Conservation (phyloP, 345 rosid species). For the Arabidopsis arenosa region DNA sequence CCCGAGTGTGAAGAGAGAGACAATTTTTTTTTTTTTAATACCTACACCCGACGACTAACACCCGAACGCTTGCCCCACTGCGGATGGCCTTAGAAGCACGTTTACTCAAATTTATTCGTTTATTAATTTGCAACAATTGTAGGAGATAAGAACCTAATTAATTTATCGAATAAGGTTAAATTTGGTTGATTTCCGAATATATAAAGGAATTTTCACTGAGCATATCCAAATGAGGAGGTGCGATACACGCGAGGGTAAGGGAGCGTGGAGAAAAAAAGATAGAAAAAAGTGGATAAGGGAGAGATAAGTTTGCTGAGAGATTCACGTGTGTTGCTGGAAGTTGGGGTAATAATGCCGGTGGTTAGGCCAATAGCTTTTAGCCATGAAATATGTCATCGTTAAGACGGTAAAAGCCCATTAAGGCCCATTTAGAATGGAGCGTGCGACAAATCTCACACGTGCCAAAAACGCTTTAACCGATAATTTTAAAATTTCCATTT, state of each 20-base stretch:
- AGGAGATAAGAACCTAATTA: too few relatives aligned
- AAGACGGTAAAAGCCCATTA: background rate
- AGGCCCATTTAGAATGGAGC: background rate
- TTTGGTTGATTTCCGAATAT: too few relatives aligned
- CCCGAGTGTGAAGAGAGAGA: too few relatives aligned
- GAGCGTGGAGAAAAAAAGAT: constrained; percentile 12
- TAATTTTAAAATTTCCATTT: background rate
- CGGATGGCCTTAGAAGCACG: too few relatives aligned
- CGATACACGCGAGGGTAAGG: background rate
- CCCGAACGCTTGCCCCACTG: too few relatives aligned
- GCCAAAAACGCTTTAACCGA: background rate
- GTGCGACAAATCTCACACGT: background rate
- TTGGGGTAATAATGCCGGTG: background rate
- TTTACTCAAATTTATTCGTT: background rate
- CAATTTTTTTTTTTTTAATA: too few relatives aligned
- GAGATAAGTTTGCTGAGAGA: constrained; percentile 5
- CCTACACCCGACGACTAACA: too few relatives aligned
- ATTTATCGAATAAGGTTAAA: too few relatives aligned
- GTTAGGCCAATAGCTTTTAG: background rate
- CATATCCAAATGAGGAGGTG: constrained; percentile 1
- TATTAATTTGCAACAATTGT: background rate
- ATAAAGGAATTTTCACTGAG: too few relatives aligned
- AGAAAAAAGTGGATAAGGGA: constrained; percentile 32
- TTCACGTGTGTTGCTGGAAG: constrained; percentile 26
- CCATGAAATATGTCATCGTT: background rate